A percentile compares a stretch with the other conserved stretches of the same genome.
Evolutionary conservation across 2,329 filamentous ascomycete genomes (phyloP).

Genomic region (Colletotrichum higginsianum): DNA sequence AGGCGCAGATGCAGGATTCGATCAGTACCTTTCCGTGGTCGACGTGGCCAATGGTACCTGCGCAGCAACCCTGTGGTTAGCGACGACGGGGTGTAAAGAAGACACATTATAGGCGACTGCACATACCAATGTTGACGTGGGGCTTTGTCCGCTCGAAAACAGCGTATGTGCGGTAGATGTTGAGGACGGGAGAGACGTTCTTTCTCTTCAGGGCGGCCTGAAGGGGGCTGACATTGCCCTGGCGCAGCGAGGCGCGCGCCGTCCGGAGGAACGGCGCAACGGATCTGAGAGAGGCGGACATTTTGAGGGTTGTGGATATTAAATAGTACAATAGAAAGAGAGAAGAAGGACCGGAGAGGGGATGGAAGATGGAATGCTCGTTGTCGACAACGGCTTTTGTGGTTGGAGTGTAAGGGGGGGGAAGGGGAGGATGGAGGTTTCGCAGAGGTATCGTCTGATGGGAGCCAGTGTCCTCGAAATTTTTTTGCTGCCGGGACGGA

Average conservation of each 20-base stretch:
- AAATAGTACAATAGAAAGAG: slow-evolving; percentile 46
- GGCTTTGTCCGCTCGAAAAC: slow-evolving; percentile 92
- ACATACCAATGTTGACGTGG: slow-evolving; percentile 95
- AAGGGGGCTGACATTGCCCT: slow-evolving; percentile 81
- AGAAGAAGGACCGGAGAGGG: slow-evolving; percentile 37
- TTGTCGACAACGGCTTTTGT: slow-evolving; percentile 39
- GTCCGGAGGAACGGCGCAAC: slow-evolving; percentile 86
- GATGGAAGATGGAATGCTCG: slow-evolving; percentile 38
- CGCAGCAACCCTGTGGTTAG: slow-evolving; percentile 42
- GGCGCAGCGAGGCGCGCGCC: slow-evolving; percentile 80
- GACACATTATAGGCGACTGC: slow-evolving; percentile 3
- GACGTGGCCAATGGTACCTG: slow-evolving; percentile 98
- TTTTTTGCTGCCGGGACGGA: slow-evolving; percentile 41
- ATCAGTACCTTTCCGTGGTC: slow-evolving; percentile 94
- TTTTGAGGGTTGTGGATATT: slow-evolving; percentile 62
- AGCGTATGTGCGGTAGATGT: slow-evolving; percentile 76
- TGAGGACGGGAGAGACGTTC: slow-evolving; percentile 75
- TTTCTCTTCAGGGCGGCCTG: slow-evolving; percentile 77
- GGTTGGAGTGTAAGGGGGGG: slow-evolving; percentile 12
- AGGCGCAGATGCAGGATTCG: neutral
- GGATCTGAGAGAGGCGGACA: slow-evolving; percentile 86
- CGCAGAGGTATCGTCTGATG: slow-evolving; percentile 34
- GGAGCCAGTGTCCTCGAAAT: slow-evolving; percentile 32
- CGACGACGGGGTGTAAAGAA: slow-evolving; percentile 9
- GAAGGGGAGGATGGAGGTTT: slow-evolving; percentile 18